Base-by-base conservation (phyloP, 345 rosid species). In the Xanthoceras sorbifolium region DNA sequence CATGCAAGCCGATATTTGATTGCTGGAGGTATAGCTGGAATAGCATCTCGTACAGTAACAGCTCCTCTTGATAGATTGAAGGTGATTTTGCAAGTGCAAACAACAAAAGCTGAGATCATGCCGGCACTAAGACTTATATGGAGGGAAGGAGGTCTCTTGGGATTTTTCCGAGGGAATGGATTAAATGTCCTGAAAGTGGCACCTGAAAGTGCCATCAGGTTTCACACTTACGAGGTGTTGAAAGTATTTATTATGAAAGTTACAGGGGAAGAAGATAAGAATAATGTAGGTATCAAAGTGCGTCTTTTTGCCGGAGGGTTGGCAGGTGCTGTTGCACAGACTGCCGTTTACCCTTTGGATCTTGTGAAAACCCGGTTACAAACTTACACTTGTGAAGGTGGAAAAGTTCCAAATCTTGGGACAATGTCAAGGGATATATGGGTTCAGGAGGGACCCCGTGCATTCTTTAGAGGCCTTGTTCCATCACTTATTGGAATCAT, bases 251-350 rank as follows among this genome's bases (percentile, higher is more conserved):
- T 94, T 31, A 87, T 85, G 62, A 87, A 85, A 40, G 73, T 79
- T 52, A 82, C 82, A 52, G 85, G 86, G 57, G 93, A 87, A 38
- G 90, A 86, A 66, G 86, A 80, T 71, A 87, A 85, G 83, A 82
- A 66, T 46, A 93, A 85, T 67, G 82, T 91, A 32, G 92, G 97
- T 75, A 77, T 91, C 67, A 32, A 79, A 3, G 97, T 87, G 78
- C 88, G 94, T 20, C 94, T 92, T 64, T 76, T 90, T 50, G 89
- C 97, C 12, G 97, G 98, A 61, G 98, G 98, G 57, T 80, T 86
- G 84, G 98, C 98, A 34, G 98, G 98, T 79, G 98, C 98, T 70
- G 88, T 94, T 64, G 94, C 98, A 70, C 98, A 94, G 75, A 84
- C 97, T 72, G 84, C 91, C 36, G 89, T 94, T 74, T 94, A 94